A percentile compares a stretch with the other conserved stretches of the same genome.
phyloP scores from a whole-genome alignment of 164 flowering plant species.

The Vitis riparia region DNA sequence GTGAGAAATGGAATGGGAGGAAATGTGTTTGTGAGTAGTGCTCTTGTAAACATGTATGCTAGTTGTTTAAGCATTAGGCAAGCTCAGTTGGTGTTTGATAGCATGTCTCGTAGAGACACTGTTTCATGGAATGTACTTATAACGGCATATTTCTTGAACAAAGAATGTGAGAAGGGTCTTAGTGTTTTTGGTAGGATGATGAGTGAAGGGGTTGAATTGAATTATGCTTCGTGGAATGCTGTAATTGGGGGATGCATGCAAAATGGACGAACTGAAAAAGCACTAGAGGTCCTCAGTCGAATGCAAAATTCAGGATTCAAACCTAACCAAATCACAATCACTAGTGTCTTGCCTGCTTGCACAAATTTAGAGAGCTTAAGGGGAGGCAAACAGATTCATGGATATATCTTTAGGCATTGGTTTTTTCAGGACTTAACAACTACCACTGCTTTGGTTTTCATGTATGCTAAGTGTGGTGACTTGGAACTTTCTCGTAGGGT shows the following conservation, averaged over 20 bases:
- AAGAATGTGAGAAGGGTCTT: slow-evolving; percentile 46
- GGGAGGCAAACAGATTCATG: slow-evolving; percentile 55
- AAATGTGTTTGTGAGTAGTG: slow-evolving; percentile 53
- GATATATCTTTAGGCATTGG: slow-evolving; percentile 34
- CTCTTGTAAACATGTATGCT: slow-evolving; percentile 58
- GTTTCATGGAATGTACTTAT: slow-evolving; percentile 60
- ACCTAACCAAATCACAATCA: slow-evolving; percentile 53
- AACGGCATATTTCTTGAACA: slow-evolving; percentile 40
- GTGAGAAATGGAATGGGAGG: slow-evolving; percentile 43
- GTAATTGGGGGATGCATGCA: slow-evolving; percentile 55
- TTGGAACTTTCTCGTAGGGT: slow-evolving; percentile 35
- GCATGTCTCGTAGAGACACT: slow-evolving; percentile 36
- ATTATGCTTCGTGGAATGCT: slow-evolving; percentile 54
- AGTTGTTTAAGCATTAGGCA: slow-evolving; percentile 42
- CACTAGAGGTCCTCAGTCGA: slow-evolving; percentile 32
- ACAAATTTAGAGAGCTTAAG: slow-evolving; percentile 41
- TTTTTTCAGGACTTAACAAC: slow-evolving; percentile 29
- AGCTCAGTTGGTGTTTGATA: slow-evolving; percentile 45
- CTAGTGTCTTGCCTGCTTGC: slow-evolving; percentile 50
- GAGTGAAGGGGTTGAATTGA: slow-evolving; percentile 25
- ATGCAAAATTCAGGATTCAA: slow-evolving; percentile 49
- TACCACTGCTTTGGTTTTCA: slow-evolving; percentile 46
- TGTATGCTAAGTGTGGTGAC: slow-evolving; percentile 70
- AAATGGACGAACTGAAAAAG: slow-evolving; percentile 41
- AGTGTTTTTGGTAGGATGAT: slow-evolving; percentile 42